Base-by-base conservation (phyloP, 1,284 basidiomycete species). In the Austropuccinia psidii region DNA sequence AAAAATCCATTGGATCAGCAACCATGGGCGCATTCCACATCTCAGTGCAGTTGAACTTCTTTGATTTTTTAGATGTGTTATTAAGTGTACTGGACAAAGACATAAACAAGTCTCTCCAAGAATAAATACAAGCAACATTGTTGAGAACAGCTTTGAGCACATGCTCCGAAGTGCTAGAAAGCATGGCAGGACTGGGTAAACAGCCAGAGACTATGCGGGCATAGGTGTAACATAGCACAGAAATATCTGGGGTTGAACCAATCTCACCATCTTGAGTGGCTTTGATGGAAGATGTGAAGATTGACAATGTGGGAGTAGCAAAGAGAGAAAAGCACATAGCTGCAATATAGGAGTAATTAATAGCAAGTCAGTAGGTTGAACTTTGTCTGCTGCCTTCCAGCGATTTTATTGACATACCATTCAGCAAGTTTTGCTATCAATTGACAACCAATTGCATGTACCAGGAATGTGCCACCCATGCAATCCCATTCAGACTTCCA, bases 401-500 rank as follows among this genome's bases (percentile, higher is more conserved):
- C n/a, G n/a, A n/a, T n/a, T n/a, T n/a, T n/a, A n/a, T n/a, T n/a
- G n/a, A n/a, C 27, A 11, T 11, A 67, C 64, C 19, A 67, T 52
- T 50, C 19, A 11, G 49, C 64, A 13, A 67, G 13, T 41, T 52
- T 50, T 19, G 47, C 49, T n/a, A 67, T 39, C 37, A 67, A 39
- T 35, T 49, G 64, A 67, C 64, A 67, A n/a, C 64, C 64, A 31
- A 67, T 37, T 17, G 49, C 17, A 13, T 49, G 29, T 27, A 37
- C 2, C n/a, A 31, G 39, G 19, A 54, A n/a, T 9, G 49, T 54
- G n/a, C 19, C 49, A 21, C 49, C 64, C 33, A 54, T 8, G 35
- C 31, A 29, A 37, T 67, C 64, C 64, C 64, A 67, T 21, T 9
- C 49, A 24, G 39, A 39, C 49, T 67, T 67, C 64, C 64, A 67